phyloP scores from a whole-genome alignment of 2,329 filamentous ascomycete genomes.

The Camillea tinctor region DNA sequence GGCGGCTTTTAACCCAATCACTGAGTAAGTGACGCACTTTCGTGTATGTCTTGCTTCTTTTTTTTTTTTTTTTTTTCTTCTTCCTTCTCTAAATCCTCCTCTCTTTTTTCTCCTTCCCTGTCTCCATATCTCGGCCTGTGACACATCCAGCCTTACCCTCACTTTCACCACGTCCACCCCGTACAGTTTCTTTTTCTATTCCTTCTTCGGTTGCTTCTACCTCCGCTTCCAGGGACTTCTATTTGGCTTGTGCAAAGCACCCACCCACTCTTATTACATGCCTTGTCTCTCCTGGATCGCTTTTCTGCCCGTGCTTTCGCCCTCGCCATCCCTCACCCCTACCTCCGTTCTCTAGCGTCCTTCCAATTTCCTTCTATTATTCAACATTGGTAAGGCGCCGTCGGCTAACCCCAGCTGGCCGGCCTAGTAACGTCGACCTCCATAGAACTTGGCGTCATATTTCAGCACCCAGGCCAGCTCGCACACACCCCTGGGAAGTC shows the following conservation, averaged over 20 bases:
- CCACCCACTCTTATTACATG: conserved; percentile 5
- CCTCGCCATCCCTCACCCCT: conserved; percentile 5
- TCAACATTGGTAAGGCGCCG: conserved; percentile 10
- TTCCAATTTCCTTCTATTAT: conserved; percentile 8
- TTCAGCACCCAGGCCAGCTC: conserved; percentile 11
- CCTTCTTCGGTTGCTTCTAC: background rate
- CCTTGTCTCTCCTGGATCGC: conserved; percentile 9
- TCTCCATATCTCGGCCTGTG: background rate
- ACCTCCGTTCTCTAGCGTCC: conserved; percentile 16
- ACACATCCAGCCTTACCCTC: conserved; percentile 1
- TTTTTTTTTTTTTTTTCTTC: background rate
- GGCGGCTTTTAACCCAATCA: background rate
- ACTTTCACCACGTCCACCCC: conserved; percentile 1
- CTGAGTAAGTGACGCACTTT: background rate
- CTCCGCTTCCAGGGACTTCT: background rate
- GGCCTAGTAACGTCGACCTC: conserved; percentile 18
- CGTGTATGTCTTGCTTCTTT: background rate
- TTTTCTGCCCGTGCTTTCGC: conserved; percentile 17
- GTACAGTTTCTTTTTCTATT: conserved; percentile 15
- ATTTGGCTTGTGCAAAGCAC: conserved; percentile 14
- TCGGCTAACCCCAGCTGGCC: conserved; percentile 25
- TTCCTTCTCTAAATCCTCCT: too few species aligned
- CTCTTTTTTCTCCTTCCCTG: background rate
- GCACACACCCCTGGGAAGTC: conserved; percentile 1
- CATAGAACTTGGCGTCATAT: conserved; percentile 13